phyloP scores from a whole-genome alignment of 257 asterid species.

The Plantago major region DNA sequence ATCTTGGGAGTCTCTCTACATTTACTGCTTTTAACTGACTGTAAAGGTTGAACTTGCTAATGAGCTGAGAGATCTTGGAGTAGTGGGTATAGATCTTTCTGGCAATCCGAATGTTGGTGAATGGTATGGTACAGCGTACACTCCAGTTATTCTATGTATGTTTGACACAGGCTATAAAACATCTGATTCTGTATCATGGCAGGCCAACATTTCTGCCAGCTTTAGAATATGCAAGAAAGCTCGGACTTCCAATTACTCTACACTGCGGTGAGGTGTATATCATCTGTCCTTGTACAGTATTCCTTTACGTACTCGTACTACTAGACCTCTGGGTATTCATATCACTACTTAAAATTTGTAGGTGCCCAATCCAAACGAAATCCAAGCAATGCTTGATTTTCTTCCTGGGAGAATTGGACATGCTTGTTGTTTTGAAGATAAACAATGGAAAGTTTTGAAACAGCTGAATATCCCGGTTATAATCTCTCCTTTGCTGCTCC shows the following conservation, averaged over 20 bases:
- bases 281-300: constrained; percentile 21
- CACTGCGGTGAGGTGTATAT: constrained; percentile 96
- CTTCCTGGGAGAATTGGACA: constrained; percentile 85
- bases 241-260: constrained; percentile 71
- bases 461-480: constrained; percentile 65
- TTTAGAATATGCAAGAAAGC: constrained; percentile 70
- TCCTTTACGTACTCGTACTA: constrained; percentile 4
- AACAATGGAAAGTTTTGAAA: constrained; percentile 58
- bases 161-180: not conserved
- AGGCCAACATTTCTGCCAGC: constrained; percentile 87
- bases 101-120: constrained; percentile 86
- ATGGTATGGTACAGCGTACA: constrained; percentile 42
- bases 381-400: constrained; percentile 78
- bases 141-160: constrained; percentile 10
- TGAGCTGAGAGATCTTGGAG: constrained; percentile 65
- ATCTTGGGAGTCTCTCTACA: constrained; percentile 13
- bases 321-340: constrained; percentile 29
- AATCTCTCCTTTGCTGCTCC: constrained; percentile 18
- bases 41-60: constrained; percentile 76
- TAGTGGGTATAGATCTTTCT: constrained; percentile 91
- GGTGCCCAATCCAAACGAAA: constrained; percentile 84
- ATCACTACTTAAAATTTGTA: constrained; percentile 57
- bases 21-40: constrained; percentile 20
- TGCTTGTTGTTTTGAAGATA: constrained; percentile 85
- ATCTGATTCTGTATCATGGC: constrained; percentile 8